Conservation (phyloP, 2,329 filamentous ascomycete species). For the Penicillium capsulatum region DNA sequence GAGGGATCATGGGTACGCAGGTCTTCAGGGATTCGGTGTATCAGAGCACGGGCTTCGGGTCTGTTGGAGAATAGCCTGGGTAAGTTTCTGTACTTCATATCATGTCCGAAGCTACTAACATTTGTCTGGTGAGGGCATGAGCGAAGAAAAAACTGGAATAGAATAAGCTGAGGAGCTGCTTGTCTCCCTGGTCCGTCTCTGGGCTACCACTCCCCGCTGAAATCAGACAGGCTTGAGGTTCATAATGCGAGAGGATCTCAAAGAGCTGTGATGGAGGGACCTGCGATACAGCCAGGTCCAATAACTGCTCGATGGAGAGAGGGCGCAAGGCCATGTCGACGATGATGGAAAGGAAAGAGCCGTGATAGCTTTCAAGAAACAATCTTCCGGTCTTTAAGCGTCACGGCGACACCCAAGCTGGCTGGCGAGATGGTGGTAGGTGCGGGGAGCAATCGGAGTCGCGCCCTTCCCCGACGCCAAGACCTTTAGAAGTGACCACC, state of each 20-base stretch:
- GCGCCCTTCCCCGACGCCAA: slow-evolving; percentile 33
- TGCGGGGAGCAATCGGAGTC: slow-evolving; percentile 34
- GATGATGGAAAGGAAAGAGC: neutral
- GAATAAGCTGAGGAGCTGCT: slow-evolving; percentile 34
- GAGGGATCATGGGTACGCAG: slow-evolving; percentile 28
- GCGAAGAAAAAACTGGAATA: slow-evolving; percentile 40
- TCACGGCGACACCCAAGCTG: too few relatives aligned
- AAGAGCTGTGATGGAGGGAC: slow-evolving; percentile 34
- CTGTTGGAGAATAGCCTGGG: slow-evolving; percentile 16
- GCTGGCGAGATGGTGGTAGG: slow-evolving; percentile 7
- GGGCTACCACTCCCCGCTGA: slow-evolving; percentile 17
- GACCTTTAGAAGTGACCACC: slow-evolving; percentile 41
- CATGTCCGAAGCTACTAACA: slow-evolving; percentile 27
- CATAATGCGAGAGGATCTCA: slow-evolving; percentile 34
- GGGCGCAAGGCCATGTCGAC: slow-evolving; percentile 28
- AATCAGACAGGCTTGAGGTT: slow-evolving; percentile 33
- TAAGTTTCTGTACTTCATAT: neutral
- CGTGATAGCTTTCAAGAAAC: neutral
- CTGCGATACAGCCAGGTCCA: slow-evolving; percentile 26
- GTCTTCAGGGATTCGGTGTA: slow-evolving; percentile 32
- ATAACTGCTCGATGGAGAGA: slow-evolving; percentile 31
- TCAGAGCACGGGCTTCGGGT: slow-evolving; percentile 40
- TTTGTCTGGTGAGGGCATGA: slow-evolving; percentile 38
- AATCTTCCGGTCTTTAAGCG: too few relatives aligned
- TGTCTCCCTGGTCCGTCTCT: slow-evolving; percentile 17